Evolutionary conservation across 73 alveolate species (phyloP), one percentile per base, ranked within the genome.

Genomic region (Uronychia binucleata): DNA sequence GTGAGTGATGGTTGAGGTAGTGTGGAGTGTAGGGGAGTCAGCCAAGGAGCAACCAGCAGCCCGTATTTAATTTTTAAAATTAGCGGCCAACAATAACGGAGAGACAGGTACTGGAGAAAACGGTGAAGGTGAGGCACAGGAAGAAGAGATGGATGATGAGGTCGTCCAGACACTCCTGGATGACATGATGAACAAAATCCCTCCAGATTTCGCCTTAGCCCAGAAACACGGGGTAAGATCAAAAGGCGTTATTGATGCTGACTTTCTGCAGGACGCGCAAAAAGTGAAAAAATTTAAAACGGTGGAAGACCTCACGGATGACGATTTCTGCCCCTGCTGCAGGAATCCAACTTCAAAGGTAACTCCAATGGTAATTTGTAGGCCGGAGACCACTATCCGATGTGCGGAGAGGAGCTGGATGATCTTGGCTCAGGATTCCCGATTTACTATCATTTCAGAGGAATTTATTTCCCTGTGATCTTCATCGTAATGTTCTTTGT

Each of bases 391-490:
- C 67, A 46, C 67, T 81, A 81, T 59, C 67, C 80, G 0, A 5
- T 81, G 14, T 81, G 88, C 28, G 32, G 46, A 29, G 75, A 74
- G 13, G 89, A 83, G 30, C 33, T 83, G 27, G 83, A 75, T 26
- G 85, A 84, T 75, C 80, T 84, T 25, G 91, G 91, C 5, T 33
- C 76, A 29, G 91, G 91, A 57, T 84, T 84, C 33, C 91, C 91
- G 25, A 74, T 84, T 1, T 84, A 84, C 31, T 84, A 28, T 33
- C 33, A 84, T 27, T 67, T 82, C 59, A 33, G 74, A 75, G 32
- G 32, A 58, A 5, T 26, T 75, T 75, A 26, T 58, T 11, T 59
- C 1, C 32, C n/a, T 5, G 32, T 60, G 31, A 19, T 60, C 28
- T 30, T 74, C 30, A 1, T 74, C 1, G 31, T 57, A 1, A 30